Evolutionary conservation across 2,329 filamentous ascomycete genomes (phyloP).

Genomic region (Penicillium sp.): DNA sequence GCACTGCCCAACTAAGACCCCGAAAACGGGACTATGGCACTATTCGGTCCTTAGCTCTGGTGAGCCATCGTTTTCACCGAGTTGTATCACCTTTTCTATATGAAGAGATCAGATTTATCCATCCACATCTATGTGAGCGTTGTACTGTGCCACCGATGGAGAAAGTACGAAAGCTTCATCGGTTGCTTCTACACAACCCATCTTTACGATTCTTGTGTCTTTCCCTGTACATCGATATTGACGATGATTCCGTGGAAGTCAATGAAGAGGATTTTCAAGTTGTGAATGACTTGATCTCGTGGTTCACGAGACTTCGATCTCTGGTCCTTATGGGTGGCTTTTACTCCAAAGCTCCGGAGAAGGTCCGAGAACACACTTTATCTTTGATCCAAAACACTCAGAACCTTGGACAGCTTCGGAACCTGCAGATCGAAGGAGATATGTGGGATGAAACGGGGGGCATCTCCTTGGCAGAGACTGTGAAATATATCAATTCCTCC

Average conservation of each 20-base stretch:
- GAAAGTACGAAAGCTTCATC: slow-evolving; percentile 2
- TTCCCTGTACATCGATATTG: slow-evolving; percentile 3
- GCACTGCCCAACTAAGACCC: neutral
- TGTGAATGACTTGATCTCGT: slow-evolving; percentile 1
- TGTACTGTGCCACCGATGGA: neutral
- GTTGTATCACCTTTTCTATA: slow-evolving; percentile 1
- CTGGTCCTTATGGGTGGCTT: slow-evolving; percentile 5
- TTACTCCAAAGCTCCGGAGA: neutral
- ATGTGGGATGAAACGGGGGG: slow-evolving; percentile 2
- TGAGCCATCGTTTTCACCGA: slow-evolving; percentile 1
- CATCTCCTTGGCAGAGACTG: slow-evolving; percentile 2
- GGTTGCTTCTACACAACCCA: neutral
- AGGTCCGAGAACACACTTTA: neutral
- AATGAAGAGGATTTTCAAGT: slow-evolving; percentile 2
- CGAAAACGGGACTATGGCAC: slow-evolving; percentile 3
- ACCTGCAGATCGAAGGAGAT: neutral
- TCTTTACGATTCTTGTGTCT: neutral
- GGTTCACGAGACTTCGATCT: slow-evolving; percentile 2
- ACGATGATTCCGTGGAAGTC: slow-evolving; percentile 1
- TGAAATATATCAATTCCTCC: slow-evolving; percentile 1
- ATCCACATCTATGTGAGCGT: neutral
- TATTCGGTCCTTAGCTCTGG: neutral
- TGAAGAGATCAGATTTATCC: neutral
- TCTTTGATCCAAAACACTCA: neutral
- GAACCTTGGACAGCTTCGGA: neutral